A percentile compares a stretch with the other conserved stretches of the same genome.
Evolutionary conservation across 2,329 filamentous ascomycete species (phyloP).

Genomic region (Fusarium sterilihyphosum): DNA sequence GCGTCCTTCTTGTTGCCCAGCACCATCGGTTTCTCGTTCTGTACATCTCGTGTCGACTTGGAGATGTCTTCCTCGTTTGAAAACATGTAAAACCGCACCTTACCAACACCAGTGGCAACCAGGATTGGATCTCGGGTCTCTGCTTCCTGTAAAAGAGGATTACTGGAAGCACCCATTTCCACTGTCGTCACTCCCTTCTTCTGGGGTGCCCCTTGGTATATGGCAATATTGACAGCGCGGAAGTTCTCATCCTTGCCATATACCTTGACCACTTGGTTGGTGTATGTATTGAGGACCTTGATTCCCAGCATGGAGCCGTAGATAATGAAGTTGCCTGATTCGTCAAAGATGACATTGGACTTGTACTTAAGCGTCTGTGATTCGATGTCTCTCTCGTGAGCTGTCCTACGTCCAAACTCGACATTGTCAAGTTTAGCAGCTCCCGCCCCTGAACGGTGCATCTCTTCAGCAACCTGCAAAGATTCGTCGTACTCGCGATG

Average conservation of each 20-base stretch:
- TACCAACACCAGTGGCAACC: slow-evolving; percentile 83
- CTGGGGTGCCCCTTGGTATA: slow-evolving; percentile 96
- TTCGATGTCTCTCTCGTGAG: slow-evolving; percentile 87
- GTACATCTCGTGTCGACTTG: slow-evolving; percentile 87
- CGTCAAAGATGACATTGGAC: slow-evolving; percentile 91
- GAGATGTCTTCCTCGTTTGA: slow-evolving; percentile 87
- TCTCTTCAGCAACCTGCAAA: slow-evolving; percentile 85
- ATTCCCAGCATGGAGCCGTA: slow-evolving; percentile 93
- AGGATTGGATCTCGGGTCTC: slow-evolving; percentile 92
- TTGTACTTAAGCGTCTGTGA: slow-evolving; percentile 72
- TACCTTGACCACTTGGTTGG: slow-evolving; percentile 89
- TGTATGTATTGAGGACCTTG: slow-evolving; percentile 96
- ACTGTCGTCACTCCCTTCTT: slow-evolving; percentile 94
- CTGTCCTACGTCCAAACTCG: slow-evolving; percentile 89
- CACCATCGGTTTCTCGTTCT: slow-evolving; percentile 89
- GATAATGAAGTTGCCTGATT: slow-evolving; percentile 93
- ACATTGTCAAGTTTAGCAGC: slow-evolving; percentile 85
- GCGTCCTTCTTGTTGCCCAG: slow-evolving; percentile 66
- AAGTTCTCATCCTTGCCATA: slow-evolving; percentile 92
- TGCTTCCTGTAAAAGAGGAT: slow-evolving; percentile 91
- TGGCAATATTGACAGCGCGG: slow-evolving; percentile 80
- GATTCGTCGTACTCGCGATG: slow-evolving; percentile 96
- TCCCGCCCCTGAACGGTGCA: slow-evolving; percentile 93
- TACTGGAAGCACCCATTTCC: slow-evolving; percentile 95
- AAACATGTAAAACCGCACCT: slow-evolving; percentile 97